These are phyloP conservation scores for Calamus simplicifolius DNA, from an alignment of 176 grass and related monocot genomes.

Conservation along the genomic window DNA sequence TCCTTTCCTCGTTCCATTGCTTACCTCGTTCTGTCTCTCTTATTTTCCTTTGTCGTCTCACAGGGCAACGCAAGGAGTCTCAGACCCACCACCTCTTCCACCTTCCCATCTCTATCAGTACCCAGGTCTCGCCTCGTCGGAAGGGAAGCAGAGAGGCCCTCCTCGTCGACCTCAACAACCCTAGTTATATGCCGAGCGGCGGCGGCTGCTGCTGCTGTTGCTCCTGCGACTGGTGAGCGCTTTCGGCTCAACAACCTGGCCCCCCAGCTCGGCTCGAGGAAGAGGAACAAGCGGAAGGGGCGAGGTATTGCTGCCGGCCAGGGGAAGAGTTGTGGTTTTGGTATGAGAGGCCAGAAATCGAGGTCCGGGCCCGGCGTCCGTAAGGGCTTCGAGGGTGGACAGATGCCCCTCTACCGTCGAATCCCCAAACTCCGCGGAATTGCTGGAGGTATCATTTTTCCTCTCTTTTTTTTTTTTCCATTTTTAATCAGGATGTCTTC, in stretches of 20 bases:
- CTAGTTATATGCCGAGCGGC: background rate
- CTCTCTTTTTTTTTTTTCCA: no score
- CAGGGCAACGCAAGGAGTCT: constrained; percentile 16
- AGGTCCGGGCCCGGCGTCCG: constrained; percentile 76
- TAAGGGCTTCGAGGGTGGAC: constrained; percentile 91
- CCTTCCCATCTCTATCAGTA: background rate
- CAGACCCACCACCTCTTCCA: background rate
- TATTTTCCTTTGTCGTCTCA: background rate
- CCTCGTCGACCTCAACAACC: no score
- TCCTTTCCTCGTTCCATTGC: background rate
- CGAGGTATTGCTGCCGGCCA: constrained; percentile 85
- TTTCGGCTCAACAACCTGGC: constrained; percentile 79
- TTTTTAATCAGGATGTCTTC: no score
- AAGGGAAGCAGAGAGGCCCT: background rate
- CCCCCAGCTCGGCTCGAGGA: constrained; percentile 68
- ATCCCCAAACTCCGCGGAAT: constrained; percentile 89
- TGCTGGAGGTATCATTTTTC: constrained; percentile 47
- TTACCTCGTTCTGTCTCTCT: background rate
- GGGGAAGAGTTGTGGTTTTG: constrained; percentile 89
- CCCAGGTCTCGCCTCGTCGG: constrained; percentile 31
- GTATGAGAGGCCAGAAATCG: constrained; percentile 95
- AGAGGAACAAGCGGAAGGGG: constrained; percentile 63
- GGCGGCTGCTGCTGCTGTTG: constrained; percentile 13
- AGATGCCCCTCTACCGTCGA: constrained; percentile 93
- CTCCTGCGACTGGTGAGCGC: constrained; percentile 23